Evolutionary conservation across 768 basidiomycete genomes (phyloP).

Genomic region (Trametes punicea): DNA sequence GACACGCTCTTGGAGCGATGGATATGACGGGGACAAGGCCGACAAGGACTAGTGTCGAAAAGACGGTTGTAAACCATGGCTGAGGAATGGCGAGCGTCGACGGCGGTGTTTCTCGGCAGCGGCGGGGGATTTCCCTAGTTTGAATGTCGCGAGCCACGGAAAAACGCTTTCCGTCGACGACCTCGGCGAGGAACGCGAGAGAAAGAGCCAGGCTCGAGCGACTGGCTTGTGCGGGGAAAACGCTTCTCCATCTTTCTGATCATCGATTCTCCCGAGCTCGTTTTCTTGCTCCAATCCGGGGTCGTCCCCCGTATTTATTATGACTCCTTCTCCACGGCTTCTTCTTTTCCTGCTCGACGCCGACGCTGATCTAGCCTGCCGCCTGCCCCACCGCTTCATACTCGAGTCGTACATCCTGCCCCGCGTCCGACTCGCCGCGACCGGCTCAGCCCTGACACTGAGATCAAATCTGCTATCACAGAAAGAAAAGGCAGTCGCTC

Average conservation of each 20-base stretch:
- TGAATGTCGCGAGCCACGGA: not conserved
- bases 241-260: conserved; percentile 4
- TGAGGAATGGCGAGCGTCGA: not conserved
- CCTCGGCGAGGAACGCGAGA: not conserved
- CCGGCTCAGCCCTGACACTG: not conserved
- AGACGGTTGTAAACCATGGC: too few relatives aligned
- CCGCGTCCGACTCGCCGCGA: not conserved
- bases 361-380: not conserved
- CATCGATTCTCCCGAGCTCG: not conserved
- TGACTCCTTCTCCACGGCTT: not conserved
- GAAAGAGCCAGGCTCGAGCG: not conserved
- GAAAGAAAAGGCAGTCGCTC: not conserved
- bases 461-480: not conserved
- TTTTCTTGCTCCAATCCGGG: not conserved
- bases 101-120: too few relatives aligned
- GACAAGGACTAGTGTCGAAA: too few relatives aligned
- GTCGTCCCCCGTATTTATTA: not conserved
- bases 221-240: not conserved
- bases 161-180: not conserved
- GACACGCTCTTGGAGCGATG: too few relatives aligned
- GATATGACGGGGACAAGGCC: too few relatives aligned
- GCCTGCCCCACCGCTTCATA: not conserved
- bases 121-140: too few relatives aligned
- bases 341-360: conserved; percentile 1
- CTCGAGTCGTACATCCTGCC: not conserved